These are phyloP conservation scores for Kodamaea leandrae DNA, from an alignment of 805 yeast genomes.

Conservation along the genomic window DNA sequence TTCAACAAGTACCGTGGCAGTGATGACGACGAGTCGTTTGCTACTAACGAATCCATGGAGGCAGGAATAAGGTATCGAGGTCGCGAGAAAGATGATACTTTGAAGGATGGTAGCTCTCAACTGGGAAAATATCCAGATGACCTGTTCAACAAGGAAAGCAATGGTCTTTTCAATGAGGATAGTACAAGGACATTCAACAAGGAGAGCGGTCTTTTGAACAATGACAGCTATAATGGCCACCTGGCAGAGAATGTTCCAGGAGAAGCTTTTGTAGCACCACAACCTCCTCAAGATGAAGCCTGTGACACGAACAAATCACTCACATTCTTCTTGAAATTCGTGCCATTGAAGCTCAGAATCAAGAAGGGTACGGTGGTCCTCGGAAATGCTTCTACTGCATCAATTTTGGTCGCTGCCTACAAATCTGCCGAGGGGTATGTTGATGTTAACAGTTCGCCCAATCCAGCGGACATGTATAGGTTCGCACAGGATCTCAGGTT, in stretches of 20 bases:
- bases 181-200: too few species aligned
- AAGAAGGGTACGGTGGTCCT: slow-evolving; percentile 69
- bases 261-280: slow-evolving; percentile 2
- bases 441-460: slow-evolving; percentile 52
- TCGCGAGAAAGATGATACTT: background rate
- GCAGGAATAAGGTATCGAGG: background rate
- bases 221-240: background rate
- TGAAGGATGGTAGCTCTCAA: too few species aligned
- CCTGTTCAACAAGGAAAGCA: background rate
- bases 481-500: slow-evolving; percentile 43
- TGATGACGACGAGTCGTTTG: background rate
- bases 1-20: background rate
- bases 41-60: background rate
- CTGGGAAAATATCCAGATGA: too few species aligned
- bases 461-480: slow-evolving; percentile 55
- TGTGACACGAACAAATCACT: slow-evolving; percentile 8
- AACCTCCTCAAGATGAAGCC: background rate
- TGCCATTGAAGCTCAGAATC: slow-evolving; percentile 65
- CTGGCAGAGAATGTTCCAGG: slow-evolving; percentile 2
- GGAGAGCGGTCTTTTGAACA: background rate
- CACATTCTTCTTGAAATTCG: slow-evolving; percentile 25
- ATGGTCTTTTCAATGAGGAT: too few species aligned
- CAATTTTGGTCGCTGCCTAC: slow-evolving; percentile 63
- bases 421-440: slow-evolving; percentile 51
- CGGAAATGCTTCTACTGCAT: slow-evolving; percentile 79